Evolutionary conservation across 2,329 filamentous ascomycete species (phyloP), one percentile per base, ranked within the genome.

Genomic region (Didymella lethalis): DNA sequence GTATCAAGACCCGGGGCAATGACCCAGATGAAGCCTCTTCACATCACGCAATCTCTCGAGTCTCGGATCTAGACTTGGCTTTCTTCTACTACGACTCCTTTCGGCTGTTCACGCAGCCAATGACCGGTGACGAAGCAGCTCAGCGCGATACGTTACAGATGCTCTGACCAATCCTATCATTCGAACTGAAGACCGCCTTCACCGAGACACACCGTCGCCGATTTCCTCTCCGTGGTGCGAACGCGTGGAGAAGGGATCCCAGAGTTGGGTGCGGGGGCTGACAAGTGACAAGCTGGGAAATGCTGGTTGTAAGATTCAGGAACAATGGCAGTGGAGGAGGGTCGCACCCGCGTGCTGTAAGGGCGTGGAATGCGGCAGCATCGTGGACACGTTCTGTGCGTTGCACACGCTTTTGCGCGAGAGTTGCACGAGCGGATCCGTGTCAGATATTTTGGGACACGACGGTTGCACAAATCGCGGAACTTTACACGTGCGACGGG

Each of bases 201-300:
- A 20, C 28, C 25, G 38, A 46, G 46, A 52, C 14, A 29, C 29
- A 12, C 40, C 10, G 18, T 48, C 45, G 49, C 45, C 55, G 49
- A 46, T 36, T 38, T 54, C 45, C 8, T 40, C 38, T 29, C 38
- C 49, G 46, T 20, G 25, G 36, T n/a, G 20, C 26, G 52, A 52
- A 51, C 57, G 47, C 43, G 36, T 55, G 43, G 48, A 47, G 57
- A 60, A 34, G 57, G 57, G 52, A 56, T 60, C 57, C 57, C 12
- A 32, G 52, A 18, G 7, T 38, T 29, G 20, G 20, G 47, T 41
- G 40, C 41, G 50, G 26, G 46, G 40, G 57, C 47, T 52, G 47
- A 46, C 40, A 48, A 48, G 48, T 60, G 57, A 60, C 57, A 60
- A 36, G 48, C 57, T 60, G 57, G 57, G 57, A 32, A 38, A 56